These are phyloP conservation scores for Leccinum uliginosum DNA, from an alignment of 768 basidiomycete genomes.

Conservation along the genomic window DNA sequence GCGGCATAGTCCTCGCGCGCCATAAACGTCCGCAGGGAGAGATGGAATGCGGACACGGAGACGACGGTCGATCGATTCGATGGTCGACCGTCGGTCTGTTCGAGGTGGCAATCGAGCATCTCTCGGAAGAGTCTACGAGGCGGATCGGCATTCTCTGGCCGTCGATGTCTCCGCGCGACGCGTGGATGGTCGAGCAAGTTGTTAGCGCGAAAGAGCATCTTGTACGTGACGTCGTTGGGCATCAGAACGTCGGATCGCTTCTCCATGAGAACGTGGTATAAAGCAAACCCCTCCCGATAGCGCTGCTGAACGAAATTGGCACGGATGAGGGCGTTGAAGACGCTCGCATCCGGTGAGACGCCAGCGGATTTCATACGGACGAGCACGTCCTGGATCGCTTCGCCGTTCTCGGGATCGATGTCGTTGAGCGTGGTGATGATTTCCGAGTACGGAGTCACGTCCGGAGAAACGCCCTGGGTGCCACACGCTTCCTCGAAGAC, in stretches of 20 bases:
- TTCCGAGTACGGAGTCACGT: conserved; percentile 33
- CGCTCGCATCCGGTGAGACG: conserved; percentile 33
- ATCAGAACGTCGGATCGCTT: conserved; percentile 28
- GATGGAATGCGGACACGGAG: conserved; percentile 35
- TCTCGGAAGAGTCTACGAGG: conserved; percentile 44
- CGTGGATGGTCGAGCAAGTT: conserved; percentile 14
- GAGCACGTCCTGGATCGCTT: conserved; percentile 35
- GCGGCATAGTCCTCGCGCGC: conserved; percentile 43
- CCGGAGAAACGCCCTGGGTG: conserved; percentile 8
- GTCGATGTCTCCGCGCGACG: conserved; percentile 22
- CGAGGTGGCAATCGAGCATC: conserved; percentile 36
- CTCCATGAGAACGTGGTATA: conserved; percentile 39
- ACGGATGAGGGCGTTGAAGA: conserved; percentile 50
- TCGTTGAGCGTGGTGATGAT: conserved; percentile 37
- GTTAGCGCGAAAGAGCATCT: conserved; percentile 36
- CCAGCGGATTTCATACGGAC: conserved; percentile 36
- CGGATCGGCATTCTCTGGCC: conserved; percentile 22
- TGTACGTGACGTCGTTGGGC: conserved; percentile 45
- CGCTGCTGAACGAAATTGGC: conserved; percentile 32
- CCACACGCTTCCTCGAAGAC: conserved; percentile 23
- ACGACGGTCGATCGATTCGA: conserved; percentile 25
- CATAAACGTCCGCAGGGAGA: conserved; percentile 44
- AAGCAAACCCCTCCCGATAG: conserved; percentile 35
- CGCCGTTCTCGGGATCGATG: conserved; percentile 26
- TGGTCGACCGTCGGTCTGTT: conserved; percentile 13